Evolutionary conservation across 2,329 filamentous ascomycete genomes (phyloP).

Genomic region (Xylaria digitata): DNA sequence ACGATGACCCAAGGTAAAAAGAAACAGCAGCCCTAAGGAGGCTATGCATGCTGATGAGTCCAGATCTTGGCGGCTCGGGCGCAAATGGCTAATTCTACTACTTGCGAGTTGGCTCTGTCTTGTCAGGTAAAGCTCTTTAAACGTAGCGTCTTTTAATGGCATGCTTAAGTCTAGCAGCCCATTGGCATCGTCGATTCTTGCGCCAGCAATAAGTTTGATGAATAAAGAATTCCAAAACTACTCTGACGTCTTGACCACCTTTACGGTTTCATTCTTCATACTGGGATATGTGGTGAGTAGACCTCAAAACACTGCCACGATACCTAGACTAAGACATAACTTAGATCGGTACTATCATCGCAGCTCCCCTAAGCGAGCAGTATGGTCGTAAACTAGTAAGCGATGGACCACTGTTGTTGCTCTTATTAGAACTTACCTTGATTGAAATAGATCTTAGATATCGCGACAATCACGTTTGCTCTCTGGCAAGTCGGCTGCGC

Average conservation of each 20-base stretch:
- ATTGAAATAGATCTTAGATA: constrained; percentile 25
- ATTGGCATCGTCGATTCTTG: constrained; percentile 36
- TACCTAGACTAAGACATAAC: neutral
- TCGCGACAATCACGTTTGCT: constrained; percentile 31
- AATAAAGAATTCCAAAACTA: constrained; percentile 33
- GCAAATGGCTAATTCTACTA: constrained; percentile 31
- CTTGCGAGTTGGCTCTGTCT: constrained; percentile 34
- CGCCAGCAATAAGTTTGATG: constrained; percentile 33
- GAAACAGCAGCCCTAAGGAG: neutral
- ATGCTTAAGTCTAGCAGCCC: constrained; percentile 26
- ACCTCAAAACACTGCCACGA: neutral
- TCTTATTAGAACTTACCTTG: constrained; percentile 15
- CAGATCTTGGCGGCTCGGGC: constrained; percentile 31
- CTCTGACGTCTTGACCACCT: constrained; percentile 28
- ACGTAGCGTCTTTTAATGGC: constrained; percentile 16
- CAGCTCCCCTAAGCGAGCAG: constrained; percentile 33
- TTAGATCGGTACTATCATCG: constrained; percentile 36
- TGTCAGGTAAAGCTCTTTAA: constrained; percentile 30
- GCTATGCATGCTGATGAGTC: constrained; percentile 25
- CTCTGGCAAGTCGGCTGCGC: constrained; percentile 34
- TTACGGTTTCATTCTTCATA: constrained; percentile 38
- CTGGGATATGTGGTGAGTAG: constrained; percentile 35
- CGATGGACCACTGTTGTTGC: neutral
- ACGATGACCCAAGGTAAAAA: constrained; percentile 19
- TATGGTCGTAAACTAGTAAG: constrained; percentile 36